These are phyloP conservation scores for Eutrema japonicum DNA, from an alignment of 345 rosid genomes.

Conservation along the genomic window DNA sequence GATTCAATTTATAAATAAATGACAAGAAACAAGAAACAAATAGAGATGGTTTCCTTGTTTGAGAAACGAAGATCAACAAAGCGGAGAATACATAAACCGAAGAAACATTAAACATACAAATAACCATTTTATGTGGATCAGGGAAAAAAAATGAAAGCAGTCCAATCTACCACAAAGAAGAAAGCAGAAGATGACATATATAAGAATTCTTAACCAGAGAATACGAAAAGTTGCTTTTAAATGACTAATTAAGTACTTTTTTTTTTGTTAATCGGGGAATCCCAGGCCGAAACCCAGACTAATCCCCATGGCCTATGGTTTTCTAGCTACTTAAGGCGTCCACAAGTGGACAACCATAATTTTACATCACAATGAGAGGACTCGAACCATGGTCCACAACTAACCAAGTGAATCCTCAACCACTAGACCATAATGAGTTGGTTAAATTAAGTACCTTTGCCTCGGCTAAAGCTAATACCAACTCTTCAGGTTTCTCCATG, in stretches of 20 bases:
- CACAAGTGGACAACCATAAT: no score
- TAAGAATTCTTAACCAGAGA: neutral
- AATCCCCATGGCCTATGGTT: no score
- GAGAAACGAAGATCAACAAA: no score
- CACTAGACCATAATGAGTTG: no score
- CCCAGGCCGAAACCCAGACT: no score
- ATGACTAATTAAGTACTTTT: neutral
- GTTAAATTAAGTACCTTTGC: conserved; percentile 61
- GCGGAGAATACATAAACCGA: neutral
- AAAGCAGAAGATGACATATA: neutral
- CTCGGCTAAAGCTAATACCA: conserved; percentile 91
- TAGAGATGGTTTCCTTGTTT: neutral
- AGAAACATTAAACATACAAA: conserved; percentile 1
- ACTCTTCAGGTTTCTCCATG: conserved; percentile 78
- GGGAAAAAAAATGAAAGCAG: no score
- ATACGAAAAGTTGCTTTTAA: neutral
- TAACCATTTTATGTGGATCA: neutral
- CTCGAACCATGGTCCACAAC: no score
- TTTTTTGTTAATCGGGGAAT: no score
- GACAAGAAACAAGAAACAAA: conserved; percentile 22
- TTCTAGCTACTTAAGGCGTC: no score
- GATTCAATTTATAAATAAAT: conserved; percentile 47
- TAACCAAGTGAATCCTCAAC: no score
- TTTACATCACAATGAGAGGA: no score
- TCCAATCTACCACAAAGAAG: neutral